phyloP scores from a whole-genome alignment of 2,329 filamentous ascomycete genomes.

The Cladophialophora chaetospira region DNA sequence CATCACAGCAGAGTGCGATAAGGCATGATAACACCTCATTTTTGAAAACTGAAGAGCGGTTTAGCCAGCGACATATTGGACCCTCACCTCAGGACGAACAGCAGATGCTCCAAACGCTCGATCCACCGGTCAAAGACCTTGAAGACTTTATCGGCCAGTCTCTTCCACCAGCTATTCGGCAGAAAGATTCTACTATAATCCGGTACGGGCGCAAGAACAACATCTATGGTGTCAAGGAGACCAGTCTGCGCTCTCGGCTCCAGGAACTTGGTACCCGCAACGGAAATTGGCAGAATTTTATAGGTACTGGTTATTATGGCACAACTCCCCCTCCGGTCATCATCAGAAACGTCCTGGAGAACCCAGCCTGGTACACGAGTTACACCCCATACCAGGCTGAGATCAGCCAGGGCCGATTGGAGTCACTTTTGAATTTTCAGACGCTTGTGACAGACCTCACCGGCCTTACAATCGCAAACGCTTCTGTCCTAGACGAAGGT shows the following conservation, averaged over 20 bases:
- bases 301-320: constrained; percentile 85
- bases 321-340: constrained; percentile 88
- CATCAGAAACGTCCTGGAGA: constrained; percentile 88
- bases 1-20: constrained; percentile 1
- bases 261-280: constrained; percentile 41
- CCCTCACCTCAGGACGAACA: constrained; percentile 90
- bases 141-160: constrained; percentile 86
- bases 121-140: constrained; percentile 70
- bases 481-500: constrained; percentile 85
- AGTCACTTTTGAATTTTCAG: constrained; percentile 94
- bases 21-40: constrained; percentile 1
- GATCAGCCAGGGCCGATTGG: constrained; percentile 90
- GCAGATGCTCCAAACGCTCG: constrained; percentile 77
- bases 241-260: constrained; percentile 48
- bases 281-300: constrained; percentile 59
- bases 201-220: constrained; percentile 44
- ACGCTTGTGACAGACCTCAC: constrained; percentile 89
- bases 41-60: constrained; percentile 14
- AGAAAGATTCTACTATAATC: constrained; percentile 55
- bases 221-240: constrained; percentile 41
- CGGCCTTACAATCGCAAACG: constrained; percentile 83
- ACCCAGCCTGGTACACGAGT: constrained; percentile 95
- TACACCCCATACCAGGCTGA: constrained; percentile 97
- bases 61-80: constrained; percentile 79
- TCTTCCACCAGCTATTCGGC: constrained; percentile 76